A percentile compares a stretch with the other conserved stretches of the same genome.
Evolutionary conservation across 441 rosid genomes (phyloP).

Genomic region (Euphorbia celastroides): DNA sequence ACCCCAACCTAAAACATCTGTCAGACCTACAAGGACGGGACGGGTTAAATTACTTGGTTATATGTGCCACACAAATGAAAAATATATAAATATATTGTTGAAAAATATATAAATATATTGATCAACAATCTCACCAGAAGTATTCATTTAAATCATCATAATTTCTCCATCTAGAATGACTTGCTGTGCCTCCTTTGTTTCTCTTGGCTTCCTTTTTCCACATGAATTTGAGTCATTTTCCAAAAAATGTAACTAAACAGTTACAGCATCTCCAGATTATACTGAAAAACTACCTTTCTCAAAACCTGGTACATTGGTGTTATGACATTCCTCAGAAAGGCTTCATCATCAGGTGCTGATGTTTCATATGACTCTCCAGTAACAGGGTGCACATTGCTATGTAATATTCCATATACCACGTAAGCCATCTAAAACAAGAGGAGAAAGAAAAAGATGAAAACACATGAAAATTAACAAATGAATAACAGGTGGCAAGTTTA

Average conservation of each 20-base stretch:
- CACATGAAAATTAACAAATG: background rate
- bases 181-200: conserved; percentile 76
- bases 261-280: background rate
- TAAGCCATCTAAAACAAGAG: conserved; percentile 67
- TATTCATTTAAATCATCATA: conserved; percentile 97
- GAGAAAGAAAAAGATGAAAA: conserved; percentile 13
- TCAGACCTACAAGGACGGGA: conserved; percentile 52
- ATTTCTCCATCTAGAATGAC: conserved; percentile 99
- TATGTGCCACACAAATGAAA: background rate
- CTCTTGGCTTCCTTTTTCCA: conserved; percentile 70
- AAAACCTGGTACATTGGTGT: conserved; percentile 74
- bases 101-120: conserved; percentile 13
- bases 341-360: conserved; percentile 64
- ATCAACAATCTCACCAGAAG: conserved; percentile 64
- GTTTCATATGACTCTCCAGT: conserved; percentile 52
- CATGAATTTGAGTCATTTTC: conserved; percentile 24
- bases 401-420: conserved; percentile 55
- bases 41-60: conserved; percentile 13
- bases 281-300: conserved; percentile 51
- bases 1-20: conserved; percentile 58
- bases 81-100: no score
- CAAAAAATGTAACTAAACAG: conserved; percentile 10
- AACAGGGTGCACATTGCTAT: conserved; percentile 51
- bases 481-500: background rate
- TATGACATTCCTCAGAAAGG: conserved; percentile 76